Conservation (phyloP, 2,329 filamentous ascomycete genomes). For the Fusarium sp. region DNA sequence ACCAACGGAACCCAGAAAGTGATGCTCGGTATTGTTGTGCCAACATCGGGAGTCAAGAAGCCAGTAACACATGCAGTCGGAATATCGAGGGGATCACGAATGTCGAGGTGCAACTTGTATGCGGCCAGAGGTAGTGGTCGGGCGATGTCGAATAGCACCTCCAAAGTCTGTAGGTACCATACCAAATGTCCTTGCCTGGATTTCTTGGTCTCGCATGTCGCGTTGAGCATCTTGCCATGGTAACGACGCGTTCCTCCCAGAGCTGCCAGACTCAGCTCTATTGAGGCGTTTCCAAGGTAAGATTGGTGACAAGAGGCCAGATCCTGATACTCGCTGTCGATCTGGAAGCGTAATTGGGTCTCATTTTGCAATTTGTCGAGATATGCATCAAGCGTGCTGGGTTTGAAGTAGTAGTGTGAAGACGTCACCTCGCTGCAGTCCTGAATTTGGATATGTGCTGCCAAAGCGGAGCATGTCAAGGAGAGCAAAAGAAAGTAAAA, state of each 20-base stretch:
- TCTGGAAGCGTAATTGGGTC: conserved; percentile 8
- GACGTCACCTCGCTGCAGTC: conserved; percentile 27
- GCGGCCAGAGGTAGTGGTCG: conserved; percentile 30
- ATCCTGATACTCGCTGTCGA: neutral
- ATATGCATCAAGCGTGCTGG: conserved; percentile 3
- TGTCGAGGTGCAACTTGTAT: conserved; percentile 29
- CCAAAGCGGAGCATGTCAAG: conserved; percentile 1
- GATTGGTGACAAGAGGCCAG: conserved; percentile 10
- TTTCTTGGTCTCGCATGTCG: conserved; percentile 19
- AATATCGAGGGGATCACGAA: conserved; percentile 31
- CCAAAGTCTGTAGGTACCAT: neutral
- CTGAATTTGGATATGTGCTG: conserved; percentile 32
- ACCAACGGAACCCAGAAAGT: conserved; percentile 31
- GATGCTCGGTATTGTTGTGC: neutral
- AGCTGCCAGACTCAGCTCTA: conserved; percentile 25
- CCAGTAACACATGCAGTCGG: conserved; percentile 24
- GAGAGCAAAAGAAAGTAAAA: conserved; percentile 8
- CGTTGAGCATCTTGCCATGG: conserved; percentile 26
- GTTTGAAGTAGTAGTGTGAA: conserved; percentile 9
- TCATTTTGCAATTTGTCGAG: conserved; percentile 11
- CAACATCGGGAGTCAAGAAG: conserved; percentile 37
- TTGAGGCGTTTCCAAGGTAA: conserved; percentile 18
- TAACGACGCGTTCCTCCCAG: conserved; percentile 35
- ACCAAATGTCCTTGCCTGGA: neutral
- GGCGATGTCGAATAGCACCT: conserved; percentile 46